Evolutionary conservation across 768 basidiomycete species (phyloP).

Genomic region (Sarcodon aspratus): DNA sequence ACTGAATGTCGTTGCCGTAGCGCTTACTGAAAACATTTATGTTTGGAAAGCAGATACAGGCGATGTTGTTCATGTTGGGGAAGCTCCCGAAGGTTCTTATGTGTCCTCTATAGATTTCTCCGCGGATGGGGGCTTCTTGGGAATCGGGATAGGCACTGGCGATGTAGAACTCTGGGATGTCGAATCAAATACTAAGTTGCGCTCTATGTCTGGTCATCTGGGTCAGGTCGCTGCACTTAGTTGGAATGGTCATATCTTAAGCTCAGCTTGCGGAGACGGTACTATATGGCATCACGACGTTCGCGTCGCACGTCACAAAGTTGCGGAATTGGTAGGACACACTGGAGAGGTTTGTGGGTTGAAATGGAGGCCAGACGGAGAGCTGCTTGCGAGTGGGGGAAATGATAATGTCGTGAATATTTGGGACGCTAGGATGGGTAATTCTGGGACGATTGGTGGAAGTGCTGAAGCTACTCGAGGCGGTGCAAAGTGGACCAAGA

Average conservation of each 20-base stretch:
- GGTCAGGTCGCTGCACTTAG: slow-evolving; percentile 75
- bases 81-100: slow-evolving; percentile 65
- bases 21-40: slow-evolving; percentile 77
- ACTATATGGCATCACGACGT: slow-evolving; percentile 98
- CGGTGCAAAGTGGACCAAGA: slow-evolving; percentile 38
- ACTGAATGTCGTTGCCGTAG: slow-evolving; percentile 83
- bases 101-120: slow-evolving; percentile 74
- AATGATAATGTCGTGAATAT: slow-evolving; percentile 98
- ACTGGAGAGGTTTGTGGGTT: slow-evolving; percentile 90
- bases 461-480: slow-evolving; percentile 11
- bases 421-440: slow-evolving; percentile 69
- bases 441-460: slow-evolving; percentile 11
- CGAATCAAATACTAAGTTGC: slow-evolving; percentile 62
- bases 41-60: slow-evolving; percentile 93
- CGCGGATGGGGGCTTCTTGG: slow-evolving; percentile 71
- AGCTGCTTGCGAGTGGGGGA: slow-evolving; percentile 87
- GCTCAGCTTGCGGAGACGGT: slow-evolving; percentile 85
- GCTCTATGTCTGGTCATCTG: slow-evolving; percentile 87
- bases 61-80: slow-evolving; percentile 64
- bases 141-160: slow-evolving; percentile 69
- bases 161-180: slow-evolving; percentile 95
- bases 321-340: slow-evolving; percentile 84
- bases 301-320: slow-evolving; percentile 68
- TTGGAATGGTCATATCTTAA: slow-evolving; percentile 83
- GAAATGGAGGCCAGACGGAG: slow-evolving; percentile 81